Evolutionary conservation across 129 eudicot species (phyloP).

Genomic region (Chrysanthemum makinoi): DNA sequence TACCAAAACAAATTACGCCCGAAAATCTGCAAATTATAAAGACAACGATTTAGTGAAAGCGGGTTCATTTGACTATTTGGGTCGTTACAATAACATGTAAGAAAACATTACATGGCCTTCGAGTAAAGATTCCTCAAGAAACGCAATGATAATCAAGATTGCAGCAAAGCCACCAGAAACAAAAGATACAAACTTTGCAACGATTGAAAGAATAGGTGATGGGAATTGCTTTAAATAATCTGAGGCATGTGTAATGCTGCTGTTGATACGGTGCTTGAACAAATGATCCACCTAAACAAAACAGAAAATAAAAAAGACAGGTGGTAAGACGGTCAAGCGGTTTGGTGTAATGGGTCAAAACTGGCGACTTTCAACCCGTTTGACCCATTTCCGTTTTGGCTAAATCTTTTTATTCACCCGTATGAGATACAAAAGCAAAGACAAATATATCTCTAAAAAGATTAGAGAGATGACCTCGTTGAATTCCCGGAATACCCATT

Average conservation of each 20-base stretch:
- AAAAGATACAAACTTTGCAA: slow-evolving; percentile 79
- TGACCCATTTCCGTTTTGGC: no score
- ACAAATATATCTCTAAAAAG: no score
- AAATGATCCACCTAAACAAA: slow-evolving; percentile 71
- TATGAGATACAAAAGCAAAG: no score
- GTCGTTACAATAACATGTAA: not conserved
- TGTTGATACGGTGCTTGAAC: slow-evolving; percentile 71
- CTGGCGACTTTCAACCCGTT: no score
- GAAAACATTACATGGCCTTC: slow-evolving; percentile 80
- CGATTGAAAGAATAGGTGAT: slow-evolving; percentile 59
- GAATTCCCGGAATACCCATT: slow-evolving; percentile 85
- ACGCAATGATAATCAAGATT: slow-evolving; percentile 72
- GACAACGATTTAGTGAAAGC: not conserved
- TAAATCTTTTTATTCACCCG: no score
- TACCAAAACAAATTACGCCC: slow-evolving; percentile 91
- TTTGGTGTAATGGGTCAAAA: no score
- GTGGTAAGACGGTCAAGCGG: no score
- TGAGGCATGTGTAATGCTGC: slow-evolving; percentile 66
- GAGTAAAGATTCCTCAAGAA: slow-evolving; percentile 79
- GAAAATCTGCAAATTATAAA: slow-evolving; percentile 46
- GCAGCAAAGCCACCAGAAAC: slow-evolving; percentile 96
- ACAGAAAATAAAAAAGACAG: not conserved
- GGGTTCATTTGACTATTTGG: not conserved
- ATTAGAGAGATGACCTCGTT: slow-evolving; percentile 50
- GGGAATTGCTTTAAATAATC: slow-evolving; percentile 78